These are phyloP conservation scores for Ganoderma lucidum DNA, from an alignment of 1,284 basidiomycete species.

Conservation along the genomic window DNA sequence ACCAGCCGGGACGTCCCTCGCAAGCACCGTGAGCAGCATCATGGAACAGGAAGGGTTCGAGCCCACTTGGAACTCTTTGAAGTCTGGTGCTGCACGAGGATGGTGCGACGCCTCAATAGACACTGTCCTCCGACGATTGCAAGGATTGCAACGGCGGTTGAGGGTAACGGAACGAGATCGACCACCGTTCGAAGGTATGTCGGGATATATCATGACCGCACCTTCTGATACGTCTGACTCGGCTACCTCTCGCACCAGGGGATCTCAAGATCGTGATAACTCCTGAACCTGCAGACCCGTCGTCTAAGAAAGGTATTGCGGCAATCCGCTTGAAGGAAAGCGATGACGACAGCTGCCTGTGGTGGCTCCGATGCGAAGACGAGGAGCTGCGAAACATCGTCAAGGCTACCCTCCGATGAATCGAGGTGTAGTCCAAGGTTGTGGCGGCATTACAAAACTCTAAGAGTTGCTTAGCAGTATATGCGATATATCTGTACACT, in stretches of 20 bases:
- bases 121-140: constrained; percentile 57
- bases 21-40: constrained; percentile 26
- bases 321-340: constrained; percentile 65
- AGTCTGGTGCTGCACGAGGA: constrained; percentile 58
- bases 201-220: constrained; percentile 15
- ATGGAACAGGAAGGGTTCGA: constrained; percentile 56
- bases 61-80: constrained; percentile 59
- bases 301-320: constrained; percentile 40
- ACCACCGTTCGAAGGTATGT: constrained; percentile 64
- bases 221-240: not conserved
- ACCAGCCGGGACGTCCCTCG: constrained; percentile 36
- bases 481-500: constrained; percentile 32
- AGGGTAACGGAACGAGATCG: constrained; percentile 60
- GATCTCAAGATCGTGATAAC: constrained; percentile 67
- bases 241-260: constrained; percentile 46
- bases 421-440: not conserved
- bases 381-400: constrained; percentile 37
- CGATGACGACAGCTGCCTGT: constrained; percentile 76
- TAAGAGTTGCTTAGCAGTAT: constrained; percentile 20
- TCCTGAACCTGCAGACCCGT: constrained; percentile 11
- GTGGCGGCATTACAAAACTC: constrained; percentile 14
- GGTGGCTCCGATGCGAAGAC: constrained; percentile 70
- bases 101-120: constrained; percentile 70
- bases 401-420: constrained; percentile 30
- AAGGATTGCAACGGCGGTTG: constrained; percentile 55